Conservation (phyloP, 2,329 filamentous ascomycete species). For the Aspergillus sergii region DNA sequence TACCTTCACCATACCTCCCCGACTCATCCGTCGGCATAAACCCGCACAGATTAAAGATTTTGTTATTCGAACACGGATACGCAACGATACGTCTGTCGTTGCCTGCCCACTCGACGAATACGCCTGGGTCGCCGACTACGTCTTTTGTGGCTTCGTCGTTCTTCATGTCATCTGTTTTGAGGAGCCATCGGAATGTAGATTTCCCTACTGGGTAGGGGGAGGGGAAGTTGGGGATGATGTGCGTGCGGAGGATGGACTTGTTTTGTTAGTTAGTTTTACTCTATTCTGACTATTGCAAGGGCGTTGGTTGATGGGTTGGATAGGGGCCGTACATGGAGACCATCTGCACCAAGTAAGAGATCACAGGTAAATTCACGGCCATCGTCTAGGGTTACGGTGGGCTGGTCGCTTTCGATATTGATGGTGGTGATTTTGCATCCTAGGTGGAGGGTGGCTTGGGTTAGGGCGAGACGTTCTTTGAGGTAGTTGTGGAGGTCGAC, state of each 20-base stretch:
- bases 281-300: neutral
- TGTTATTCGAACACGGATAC: conserved; percentile 50
- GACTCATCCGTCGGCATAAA: conserved; percentile 49
- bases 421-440: conserved; percentile 25
- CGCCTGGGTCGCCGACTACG: conserved; percentile 28
- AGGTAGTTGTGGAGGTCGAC: conserved; percentile 46
- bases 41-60: conserved; percentile 50
- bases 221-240: conserved; percentile 21
- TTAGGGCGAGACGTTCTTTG: conserved; percentile 33
- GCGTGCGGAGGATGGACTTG: conserved; percentile 27
- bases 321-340: conserved; percentile 22
- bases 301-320: neutral
- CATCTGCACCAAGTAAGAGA: conserved; percentile 30
- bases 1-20: conserved; percentile 28
- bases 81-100: conserved; percentile 48
- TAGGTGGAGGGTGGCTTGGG: conserved; percentile 22
- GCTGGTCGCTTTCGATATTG: conserved; percentile 14
- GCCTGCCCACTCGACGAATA: conserved; percentile 47
- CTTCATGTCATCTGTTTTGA: conserved; percentile 19
- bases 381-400: conserved; percentile 24
- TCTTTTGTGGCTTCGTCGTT: conserved; percentile 13
- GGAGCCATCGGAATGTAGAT: conserved; percentile 31
- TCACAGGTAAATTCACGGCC: conserved; percentile 24
- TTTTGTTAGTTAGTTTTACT: neutral
- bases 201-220: conserved; percentile 25